These are phyloP conservation scores for Aphanomyces cochlioides DNA, from an alignment of 352 stramenopile species.

Conservation along the genomic window DNA sequence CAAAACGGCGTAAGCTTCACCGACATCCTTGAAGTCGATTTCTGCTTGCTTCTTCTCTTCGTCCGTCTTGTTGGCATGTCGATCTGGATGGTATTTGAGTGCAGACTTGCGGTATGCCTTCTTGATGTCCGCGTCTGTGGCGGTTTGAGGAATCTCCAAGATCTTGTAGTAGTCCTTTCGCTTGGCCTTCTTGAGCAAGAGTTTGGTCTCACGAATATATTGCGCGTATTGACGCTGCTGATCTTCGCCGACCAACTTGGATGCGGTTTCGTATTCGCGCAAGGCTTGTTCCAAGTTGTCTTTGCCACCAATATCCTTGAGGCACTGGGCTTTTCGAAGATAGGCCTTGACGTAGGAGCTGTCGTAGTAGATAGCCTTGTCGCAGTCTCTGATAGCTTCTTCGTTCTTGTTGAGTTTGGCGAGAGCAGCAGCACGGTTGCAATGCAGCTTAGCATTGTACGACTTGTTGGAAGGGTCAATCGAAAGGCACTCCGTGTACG, in stretches of 20 bases:
- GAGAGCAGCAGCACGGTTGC: constrained; percentile 87
- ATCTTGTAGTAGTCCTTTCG: constrained; percentile 97
- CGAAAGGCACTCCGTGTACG: constrained; percentile 82
- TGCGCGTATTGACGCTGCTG: constrained; percentile 74
- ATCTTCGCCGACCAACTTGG: constrained; percentile 80
- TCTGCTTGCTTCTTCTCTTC: constrained; percentile 90
- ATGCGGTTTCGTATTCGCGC: constrained; percentile 86
- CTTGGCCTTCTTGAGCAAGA: constrained; percentile 93
- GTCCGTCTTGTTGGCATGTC: constrained; percentile 84
- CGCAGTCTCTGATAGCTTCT: constrained; percentile 86
- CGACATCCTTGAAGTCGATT: constrained; percentile 94
- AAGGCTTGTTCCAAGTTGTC: constrained; percentile 88
- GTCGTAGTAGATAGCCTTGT: constrained; percentile 88
- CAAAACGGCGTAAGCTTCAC: constrained; percentile 94
- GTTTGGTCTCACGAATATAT: constrained; percentile 83
- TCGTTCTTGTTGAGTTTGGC: constrained; percentile 79
- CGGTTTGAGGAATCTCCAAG: constrained; percentile 67
- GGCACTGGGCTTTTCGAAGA: constrained; percentile 72
- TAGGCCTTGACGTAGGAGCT: constrained; percentile 90
- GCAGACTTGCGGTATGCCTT: constrained; percentile 95
- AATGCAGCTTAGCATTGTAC: constrained; percentile 93
- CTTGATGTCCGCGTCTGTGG: constrained; percentile 94
- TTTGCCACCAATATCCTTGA: constrained; percentile 70
- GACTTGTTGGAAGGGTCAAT: constrained; percentile 88
- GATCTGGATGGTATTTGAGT: constrained; percentile 96